Percentiles rank a stretch among this genome's conserved stretches.
Evolutionary conservation across 1,284 basidiomycete genomes (phyloP).

Genomic region (Polyporus tsugae): DNA sequence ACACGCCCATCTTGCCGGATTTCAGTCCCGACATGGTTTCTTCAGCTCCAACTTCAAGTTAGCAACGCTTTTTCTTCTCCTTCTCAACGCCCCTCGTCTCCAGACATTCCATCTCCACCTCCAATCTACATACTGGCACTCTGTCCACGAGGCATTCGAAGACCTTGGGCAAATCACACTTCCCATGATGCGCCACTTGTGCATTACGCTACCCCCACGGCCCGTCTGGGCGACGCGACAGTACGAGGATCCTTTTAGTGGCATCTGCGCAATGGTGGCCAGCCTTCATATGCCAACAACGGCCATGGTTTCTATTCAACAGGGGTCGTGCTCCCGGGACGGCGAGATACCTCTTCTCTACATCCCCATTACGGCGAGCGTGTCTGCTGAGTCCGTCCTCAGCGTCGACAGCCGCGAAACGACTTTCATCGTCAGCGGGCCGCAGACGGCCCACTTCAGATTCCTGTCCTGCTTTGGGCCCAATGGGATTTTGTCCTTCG

Average conservation of each 20-base stretch:
- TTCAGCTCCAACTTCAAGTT: neutral
- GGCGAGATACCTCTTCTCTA: neutral
- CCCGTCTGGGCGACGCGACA: no score
- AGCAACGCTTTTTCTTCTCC: neutral
- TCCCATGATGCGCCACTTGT: constrained; percentile 10
- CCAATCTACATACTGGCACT: neutral
- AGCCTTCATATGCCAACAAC: neutral
- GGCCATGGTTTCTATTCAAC: neutral
- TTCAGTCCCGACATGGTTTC: neutral
- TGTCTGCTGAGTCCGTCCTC: neutral
- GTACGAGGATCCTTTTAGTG: neutral
- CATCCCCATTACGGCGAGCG: neutral
- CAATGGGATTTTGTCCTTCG: neutral
- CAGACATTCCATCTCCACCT: constrained; percentile 4
- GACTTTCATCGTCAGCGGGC: neutral
- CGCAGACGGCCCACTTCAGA: neutral
- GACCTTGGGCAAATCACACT: constrained; percentile 3
- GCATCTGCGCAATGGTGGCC: neutral
- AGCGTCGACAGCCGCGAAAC: neutral
- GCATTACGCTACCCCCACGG: neutral
- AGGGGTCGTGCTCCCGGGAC: neutral
- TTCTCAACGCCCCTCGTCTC: neutral
- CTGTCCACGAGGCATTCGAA: neutral
- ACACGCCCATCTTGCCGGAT: neutral
- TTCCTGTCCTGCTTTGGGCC: neutral